Evolutionary conservation across 352 stramenopile genomes (phyloP).

Genomic region (Phytophthora quininea): DNA sequence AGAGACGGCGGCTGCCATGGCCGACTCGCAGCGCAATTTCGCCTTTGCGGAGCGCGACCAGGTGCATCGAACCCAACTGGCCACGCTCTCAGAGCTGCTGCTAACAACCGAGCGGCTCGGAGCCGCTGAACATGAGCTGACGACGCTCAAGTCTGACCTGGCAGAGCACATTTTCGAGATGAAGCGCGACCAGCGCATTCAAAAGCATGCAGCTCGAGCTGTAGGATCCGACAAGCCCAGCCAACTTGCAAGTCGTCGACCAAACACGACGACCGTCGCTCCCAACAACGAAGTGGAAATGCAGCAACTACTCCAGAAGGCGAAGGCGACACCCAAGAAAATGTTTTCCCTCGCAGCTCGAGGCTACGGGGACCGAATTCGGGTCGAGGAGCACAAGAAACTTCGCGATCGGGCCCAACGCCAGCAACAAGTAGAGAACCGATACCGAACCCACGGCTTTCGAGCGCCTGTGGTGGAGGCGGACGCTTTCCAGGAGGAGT

Average conservation of each 20-base stretch:
- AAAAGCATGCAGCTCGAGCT: slow-evolving; percentile 40
- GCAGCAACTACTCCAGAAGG: slow-evolving; percentile 15
- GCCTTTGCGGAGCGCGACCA: slow-evolving; percentile 62
- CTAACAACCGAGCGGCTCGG: slow-evolving; percentile 52
- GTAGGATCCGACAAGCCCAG: slow-evolving; percentile 2
- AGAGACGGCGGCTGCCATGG: slow-evolving; percentile 59
- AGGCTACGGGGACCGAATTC: slow-evolving; percentile 53
- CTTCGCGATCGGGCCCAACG: slow-evolving; percentile 29
- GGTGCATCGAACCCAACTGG: slow-evolving; percentile 48
- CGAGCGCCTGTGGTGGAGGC: slow-evolving; percentile 38
- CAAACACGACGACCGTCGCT: slow-evolving; percentile 18
- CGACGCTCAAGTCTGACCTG: slow-evolving; percentile 60
- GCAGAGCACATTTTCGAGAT: slow-evolving; percentile 75
- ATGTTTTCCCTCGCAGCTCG: slow-evolving; percentile 61
- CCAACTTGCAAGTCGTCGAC: slow-evolving; percentile 5
- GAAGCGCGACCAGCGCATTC: slow-evolving; percentile 45
- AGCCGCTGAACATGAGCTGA: slow-evolving; percentile 55
- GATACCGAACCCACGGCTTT: slow-evolving; percentile 52
- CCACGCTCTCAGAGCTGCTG: slow-evolving; percentile 51
- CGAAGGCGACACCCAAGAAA: slow-evolving; percentile 39
- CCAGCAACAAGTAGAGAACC: slow-evolving; percentile 49
- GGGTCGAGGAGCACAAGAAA: slow-evolving; percentile 47
- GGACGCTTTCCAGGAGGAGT: slow-evolving; percentile 66
- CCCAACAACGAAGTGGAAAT: slow-evolving; percentile 15
- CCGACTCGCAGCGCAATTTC: slow-evolving; percentile 75